A percentile compares a stretch with the other conserved stretches of the same genome.
phyloP scores from a whole-genome alignment of 352 stramenopile genomes.

The Plasmopara muralis region DNA sequence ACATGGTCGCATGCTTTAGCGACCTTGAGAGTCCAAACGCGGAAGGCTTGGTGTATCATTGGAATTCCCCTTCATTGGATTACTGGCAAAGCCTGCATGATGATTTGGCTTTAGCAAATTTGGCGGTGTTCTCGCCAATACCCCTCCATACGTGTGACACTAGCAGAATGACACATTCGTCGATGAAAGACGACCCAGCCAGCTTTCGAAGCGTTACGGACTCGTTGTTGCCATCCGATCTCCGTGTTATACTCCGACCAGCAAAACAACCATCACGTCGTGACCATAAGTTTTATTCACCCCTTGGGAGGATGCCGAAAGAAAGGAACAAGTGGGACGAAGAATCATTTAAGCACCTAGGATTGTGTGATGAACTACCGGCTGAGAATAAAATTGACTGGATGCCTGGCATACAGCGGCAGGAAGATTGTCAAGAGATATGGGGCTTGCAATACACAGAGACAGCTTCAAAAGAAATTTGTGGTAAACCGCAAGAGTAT shows the following conservation, averaged over 20 bases:
- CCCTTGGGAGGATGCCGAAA: constrained; percentile 8
- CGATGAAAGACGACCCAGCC: neutral
- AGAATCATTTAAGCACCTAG: constrained; percentile 3
- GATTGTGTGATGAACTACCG: neutral
- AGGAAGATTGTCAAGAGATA: constrained; percentile 1
- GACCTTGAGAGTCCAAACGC: constrained; percentile 3
- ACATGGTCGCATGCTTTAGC: neutral
- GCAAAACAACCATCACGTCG: constrained; percentile 4
- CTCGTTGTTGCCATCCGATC: neutral
- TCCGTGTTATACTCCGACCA: neutral
- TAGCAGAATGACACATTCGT: neutral
- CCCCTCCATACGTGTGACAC: constrained; percentile 1
- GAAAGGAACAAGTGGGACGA: neutral
- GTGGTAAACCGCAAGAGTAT: neutral
- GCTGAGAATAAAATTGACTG: constrained; percentile 4
- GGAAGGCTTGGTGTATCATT: constrained; percentile 1
- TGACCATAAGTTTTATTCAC: constrained; percentile 32
- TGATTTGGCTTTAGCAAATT: neutral
- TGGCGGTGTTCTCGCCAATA: constrained; percentile 1
- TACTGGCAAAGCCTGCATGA: constrained; percentile 11
- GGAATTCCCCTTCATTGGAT: constrained; percentile 11
- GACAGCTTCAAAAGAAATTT: neutral
- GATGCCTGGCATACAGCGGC: constrained; percentile 1
- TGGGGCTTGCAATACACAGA: neutral
- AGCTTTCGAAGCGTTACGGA: neutral